Conservation (phyloP, 1,284 basidiomycete species). For the Schizophyllum commune region DNA sequence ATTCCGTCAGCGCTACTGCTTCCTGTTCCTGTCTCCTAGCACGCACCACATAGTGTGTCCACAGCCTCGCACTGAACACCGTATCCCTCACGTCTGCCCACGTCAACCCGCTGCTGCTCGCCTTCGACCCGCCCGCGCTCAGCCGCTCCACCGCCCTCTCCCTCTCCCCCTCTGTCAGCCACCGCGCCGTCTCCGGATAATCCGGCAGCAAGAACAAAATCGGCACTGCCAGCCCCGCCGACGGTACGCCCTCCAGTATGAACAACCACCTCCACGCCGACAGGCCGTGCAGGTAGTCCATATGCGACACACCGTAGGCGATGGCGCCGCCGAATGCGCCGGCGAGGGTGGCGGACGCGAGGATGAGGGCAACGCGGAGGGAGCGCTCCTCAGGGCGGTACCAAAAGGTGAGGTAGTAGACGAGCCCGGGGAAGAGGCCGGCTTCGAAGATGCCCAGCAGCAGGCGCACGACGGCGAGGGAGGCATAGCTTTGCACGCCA, state of each 20-base stretch:
- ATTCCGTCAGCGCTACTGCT: not conserved
- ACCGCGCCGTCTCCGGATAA: conserved; percentile 35
- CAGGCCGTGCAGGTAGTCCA: conserved; percentile 22
- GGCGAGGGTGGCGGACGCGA: conserved; percentile 30
- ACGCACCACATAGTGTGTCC: conserved; percentile 21
- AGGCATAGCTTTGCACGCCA: conserved; percentile 24
- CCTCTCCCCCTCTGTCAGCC: conserved; percentile 26
- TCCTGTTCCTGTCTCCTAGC: not conserved
- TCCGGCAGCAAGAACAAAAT: conserved; percentile 35
- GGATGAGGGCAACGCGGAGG: conserved; percentile 28
- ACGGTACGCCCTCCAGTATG: conserved; percentile 40
- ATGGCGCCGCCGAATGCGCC: conserved; percentile 39
- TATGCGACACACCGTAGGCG: conserved; percentile 27
- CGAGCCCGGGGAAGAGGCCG: conserved; percentile 23
- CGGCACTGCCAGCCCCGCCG: conserved; percentile 29
- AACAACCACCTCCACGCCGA: conserved; percentile 35
- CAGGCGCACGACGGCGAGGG: conserved; percentile 21
- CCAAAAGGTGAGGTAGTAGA: conserved; percentile 31
- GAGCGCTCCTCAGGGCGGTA: conserved; percentile 32
- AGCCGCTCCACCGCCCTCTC: conserved; percentile 21
- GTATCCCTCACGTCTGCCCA: conserved; percentile 22
- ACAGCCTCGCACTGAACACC: conserved; percentile 22
- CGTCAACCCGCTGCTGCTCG: conserved; percentile 18
- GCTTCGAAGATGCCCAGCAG: conserved; percentile 25
- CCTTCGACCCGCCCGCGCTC: conserved; percentile 20